Evolutionary conservation across 176 grass and related monocot genomes (phyloP).

Genomic region (Oryza glumipatula): DNA sequence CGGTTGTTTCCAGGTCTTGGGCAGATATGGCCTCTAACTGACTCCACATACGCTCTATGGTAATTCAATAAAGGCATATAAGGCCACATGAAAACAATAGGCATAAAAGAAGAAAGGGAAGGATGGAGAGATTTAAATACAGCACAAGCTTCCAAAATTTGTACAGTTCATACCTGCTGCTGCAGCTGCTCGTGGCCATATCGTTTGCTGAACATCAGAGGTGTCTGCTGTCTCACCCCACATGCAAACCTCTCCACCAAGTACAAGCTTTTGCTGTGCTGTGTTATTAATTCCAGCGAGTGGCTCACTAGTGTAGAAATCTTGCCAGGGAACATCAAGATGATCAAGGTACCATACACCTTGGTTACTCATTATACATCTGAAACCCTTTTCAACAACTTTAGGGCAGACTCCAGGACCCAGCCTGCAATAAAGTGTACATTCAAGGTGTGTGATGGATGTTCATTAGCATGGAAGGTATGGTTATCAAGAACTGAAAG

Average conservation of each 20-base stretch:
- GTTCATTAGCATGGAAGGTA: background rate
- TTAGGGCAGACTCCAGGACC: slow-evolving; percentile 93
- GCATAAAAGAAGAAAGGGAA: background rate
- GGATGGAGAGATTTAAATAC: background rate
- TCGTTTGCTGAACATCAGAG: slow-evolving; percentile 85
- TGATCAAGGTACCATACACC: slow-evolving; percentile 98
- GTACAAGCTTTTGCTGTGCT: slow-evolving; percentile 75
- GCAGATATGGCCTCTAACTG: slow-evolving; percentile 65
- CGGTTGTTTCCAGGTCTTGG: slow-evolving; percentile 66
- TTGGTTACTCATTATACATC: slow-evolving; percentile 98
- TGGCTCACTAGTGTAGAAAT: slow-evolving; percentile 80
- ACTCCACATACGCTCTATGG: slow-evolving; percentile 87
- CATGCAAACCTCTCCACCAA: slow-evolving; percentile 95
- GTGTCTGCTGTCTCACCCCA: slow-evolving; percentile 89
- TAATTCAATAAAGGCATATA: background rate
- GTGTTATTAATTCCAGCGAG: slow-evolving; percentile 67
- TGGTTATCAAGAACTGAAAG: background rate
- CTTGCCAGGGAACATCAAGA: slow-evolving; percentile 88
- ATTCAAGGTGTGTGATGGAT: background rate
- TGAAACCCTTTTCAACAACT: slow-evolving; percentile 84
- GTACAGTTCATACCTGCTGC: slow-evolving; percentile 63
- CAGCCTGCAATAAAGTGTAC: slow-evolving; percentile 51
- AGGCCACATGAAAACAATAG: background rate
- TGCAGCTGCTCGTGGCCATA: slow-evolving; percentile 93
- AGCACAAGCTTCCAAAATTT: background rate